phyloP scores from a whole-genome alignment of 2,329 filamentous ascomycete genomes.

The Clonostachys sp. region DNA sequence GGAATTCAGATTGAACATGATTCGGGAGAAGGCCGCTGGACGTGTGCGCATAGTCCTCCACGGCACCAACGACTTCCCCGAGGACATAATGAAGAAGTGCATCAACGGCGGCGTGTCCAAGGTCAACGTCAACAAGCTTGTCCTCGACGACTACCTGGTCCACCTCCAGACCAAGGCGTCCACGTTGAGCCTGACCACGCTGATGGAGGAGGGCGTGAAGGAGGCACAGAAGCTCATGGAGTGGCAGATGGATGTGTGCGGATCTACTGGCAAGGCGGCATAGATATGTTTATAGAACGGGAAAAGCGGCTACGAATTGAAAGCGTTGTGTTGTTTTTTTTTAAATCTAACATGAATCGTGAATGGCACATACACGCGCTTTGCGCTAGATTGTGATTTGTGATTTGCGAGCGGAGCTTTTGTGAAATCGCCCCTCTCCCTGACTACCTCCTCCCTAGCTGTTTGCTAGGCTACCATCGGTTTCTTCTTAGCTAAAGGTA shows the following conservation, averaged over 20 bases:
- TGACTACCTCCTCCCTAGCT: too few relatives aligned
- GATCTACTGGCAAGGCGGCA: constrained; percentile 32
- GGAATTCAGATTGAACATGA: constrained; percentile 27
- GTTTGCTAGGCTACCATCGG: too few relatives aligned
- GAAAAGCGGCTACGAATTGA: too few relatives aligned
- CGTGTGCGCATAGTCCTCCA: constrained; percentile 44
- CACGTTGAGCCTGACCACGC: constrained; percentile 22
- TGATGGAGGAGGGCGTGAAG: constrained; percentile 40
- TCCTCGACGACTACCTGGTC: constrained; percentile 37
- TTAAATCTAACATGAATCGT: too few relatives aligned
- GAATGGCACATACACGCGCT: too few relatives aligned
- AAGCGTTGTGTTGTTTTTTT: too few relatives aligned
- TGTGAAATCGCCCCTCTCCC: too few relatives aligned
- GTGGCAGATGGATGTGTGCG: constrained; percentile 42
- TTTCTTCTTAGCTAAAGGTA: too few relatives aligned
- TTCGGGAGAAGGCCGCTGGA: constrained; percentile 17
- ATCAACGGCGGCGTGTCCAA: constrained; percentile 48
- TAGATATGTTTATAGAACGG: too few relatives aligned
- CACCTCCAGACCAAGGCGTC: constrained; percentile 30
- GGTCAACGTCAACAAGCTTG: constrained; percentile 52
- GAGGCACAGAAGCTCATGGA: constrained; percentile 34
- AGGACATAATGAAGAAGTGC: constrained; percentile 43
- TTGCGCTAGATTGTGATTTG: too few relatives aligned
- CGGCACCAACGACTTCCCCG: constrained; percentile 50
- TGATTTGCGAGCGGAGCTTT: too few relatives aligned